Evolutionary conservation across 495 filamentous ascomycete genomes (phyloP).

Genomic region (Aspergillus baeticus): DNA sequence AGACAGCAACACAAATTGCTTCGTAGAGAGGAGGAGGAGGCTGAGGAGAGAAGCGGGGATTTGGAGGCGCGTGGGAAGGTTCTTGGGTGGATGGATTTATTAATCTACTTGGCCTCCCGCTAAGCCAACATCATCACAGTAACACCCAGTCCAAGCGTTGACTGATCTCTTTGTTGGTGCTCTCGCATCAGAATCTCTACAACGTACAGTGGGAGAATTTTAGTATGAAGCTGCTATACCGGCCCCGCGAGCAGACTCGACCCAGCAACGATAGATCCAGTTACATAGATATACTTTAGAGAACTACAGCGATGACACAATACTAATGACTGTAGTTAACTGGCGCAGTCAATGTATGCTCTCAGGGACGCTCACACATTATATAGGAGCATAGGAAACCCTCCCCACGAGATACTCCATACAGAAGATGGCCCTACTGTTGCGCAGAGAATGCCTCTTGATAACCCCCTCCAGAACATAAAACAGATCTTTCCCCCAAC

Average conservation of each 20-base stretch:
- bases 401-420: no score
- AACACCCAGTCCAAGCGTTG: no score
- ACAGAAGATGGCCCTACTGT: no score
- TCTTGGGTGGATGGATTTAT: constrained; percentile 14
- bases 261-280: neutral
- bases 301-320: neutral
- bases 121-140: neutral
- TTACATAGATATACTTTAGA: neutral
- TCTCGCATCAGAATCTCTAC: neutral
- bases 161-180: no score
- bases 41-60: constrained; percentile 14
- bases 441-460: no score
- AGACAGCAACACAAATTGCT: neutral
- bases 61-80: constrained; percentile 6
- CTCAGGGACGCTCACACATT: no score
- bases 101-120: neutral
- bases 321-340: neutral
- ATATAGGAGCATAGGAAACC: no score
- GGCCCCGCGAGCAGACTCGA: neutral
- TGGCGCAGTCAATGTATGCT: neutral
- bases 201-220: neutral
- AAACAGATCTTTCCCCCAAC: neutral
- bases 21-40: constrained; percentile 13
- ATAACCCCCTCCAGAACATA: neutral
- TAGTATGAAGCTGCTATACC: neutral